phyloP scores from a whole-genome alignment of 331 rosid species.

The Quercus lobata region DNA sequence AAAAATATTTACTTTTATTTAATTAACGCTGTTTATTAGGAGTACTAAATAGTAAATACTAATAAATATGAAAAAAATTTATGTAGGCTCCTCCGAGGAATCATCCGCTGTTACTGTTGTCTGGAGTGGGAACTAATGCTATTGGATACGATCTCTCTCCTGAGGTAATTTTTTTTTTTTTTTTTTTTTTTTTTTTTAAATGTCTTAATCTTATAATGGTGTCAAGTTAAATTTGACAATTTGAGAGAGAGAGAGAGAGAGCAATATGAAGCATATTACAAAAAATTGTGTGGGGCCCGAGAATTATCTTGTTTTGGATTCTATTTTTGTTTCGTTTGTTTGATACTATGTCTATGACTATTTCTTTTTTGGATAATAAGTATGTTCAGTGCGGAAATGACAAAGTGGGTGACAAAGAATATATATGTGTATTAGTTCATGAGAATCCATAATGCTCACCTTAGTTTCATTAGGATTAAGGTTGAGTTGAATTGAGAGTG shows the following conservation, averaged over 20 bases:
- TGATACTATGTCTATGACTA: neutral
- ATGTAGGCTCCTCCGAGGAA: conserved; percentile 81
- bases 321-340: too few relatives aligned
- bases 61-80: neutral
- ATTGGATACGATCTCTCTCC: conserved; percentile 97
- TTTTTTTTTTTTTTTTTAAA: neutral
- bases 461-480: neutral
- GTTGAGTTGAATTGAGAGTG: neutral
- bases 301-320: neutral
- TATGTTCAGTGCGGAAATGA: neutral
- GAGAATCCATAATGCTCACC: neutral
- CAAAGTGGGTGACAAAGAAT: neutral
- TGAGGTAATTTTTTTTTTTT: too few relatives aligned
- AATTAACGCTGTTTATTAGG: neutral
- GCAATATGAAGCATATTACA: neutral
- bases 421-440: neutral
- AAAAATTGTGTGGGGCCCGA: neutral
- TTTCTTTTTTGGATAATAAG: neutral
- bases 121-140: conserved; percentile 98
- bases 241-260: neutral
- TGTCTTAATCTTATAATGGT: neutral
- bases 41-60: neutral
- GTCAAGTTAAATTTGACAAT: neutral
- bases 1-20: neutral
- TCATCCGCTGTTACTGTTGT: conserved; percentile 79